Base-by-base conservation (phyloP, 2,329 filamentous ascomycete species). In the Xylariaceae sp. region DNA sequence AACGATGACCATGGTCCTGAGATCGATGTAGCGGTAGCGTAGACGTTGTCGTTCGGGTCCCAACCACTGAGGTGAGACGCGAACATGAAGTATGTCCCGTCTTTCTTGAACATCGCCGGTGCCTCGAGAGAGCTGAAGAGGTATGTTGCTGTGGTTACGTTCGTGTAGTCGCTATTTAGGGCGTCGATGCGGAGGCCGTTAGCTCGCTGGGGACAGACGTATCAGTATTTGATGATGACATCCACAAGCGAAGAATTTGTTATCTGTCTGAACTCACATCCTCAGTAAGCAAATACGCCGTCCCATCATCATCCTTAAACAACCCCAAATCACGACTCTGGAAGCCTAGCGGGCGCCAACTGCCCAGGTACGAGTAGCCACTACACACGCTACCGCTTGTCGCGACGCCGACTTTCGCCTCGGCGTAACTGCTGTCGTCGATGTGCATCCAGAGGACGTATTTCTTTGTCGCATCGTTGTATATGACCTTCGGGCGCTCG, bases 371-470 rank as follows among this genome's bases (percentile, higher is more conserved):
- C 51, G 39, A 55, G 49, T 87, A 88, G 36, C 73, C 68, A 2
- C 85, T 83, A 56, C 83, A 86, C 0, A 86, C 78, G 0, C 68
- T 72, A 52, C 75, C 70, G 0, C 77, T 75, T 0, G 76, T 82
- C 0, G 84, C 85, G 6, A 87, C 80, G 0, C 83, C 85, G 1
- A 83, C 80, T 48, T 78, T 80, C 0, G 84, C 85, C 33, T 86
- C 83, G 1, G 72, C 74, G 56, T 87, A 87, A 60, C 74, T 74
- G 30, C 54, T 58, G 18, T 70, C 75, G 60, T 88, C 55, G 43
- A 86, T 85, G 60, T 87, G 84, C 71, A 87, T 74, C 71, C 81
- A 87, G 64, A 87, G 68, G n/a, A 87, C 83, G 64, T 83, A 88
- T 55, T 57, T 80, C 6, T 65, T 58, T 0, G 83, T 86, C n/a